These are phyloP conservation scores for Argentina anserina DNA, from an alignment of 306 rosid species.

Conservation along the genomic window DNA sequence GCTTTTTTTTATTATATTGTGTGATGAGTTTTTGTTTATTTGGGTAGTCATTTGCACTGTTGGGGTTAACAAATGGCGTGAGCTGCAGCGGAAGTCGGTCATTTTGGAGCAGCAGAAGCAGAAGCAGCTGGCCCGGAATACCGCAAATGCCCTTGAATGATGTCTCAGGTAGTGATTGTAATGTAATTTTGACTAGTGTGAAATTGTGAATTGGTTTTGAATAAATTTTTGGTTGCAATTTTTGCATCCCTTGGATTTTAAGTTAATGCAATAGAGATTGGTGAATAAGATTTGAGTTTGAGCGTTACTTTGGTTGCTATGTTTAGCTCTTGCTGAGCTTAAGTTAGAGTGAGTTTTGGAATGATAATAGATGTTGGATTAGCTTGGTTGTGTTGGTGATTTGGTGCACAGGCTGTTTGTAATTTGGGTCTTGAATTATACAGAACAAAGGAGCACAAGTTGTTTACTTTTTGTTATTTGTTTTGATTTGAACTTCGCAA, in stretches of 20 bases:
- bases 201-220: not conserved
- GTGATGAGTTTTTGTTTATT: not conserved
- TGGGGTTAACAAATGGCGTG: conserved; percentile 56
- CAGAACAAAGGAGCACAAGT: too few relatives aligned
- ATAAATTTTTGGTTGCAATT: not conserved
- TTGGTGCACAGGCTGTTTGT: not conserved
- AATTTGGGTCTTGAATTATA: not conserved
- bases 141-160: conserved; percentile 31
- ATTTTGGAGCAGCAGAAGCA: conserved; percentile 26
- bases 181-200: not conserved
- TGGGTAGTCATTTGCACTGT: conserved; percentile 42
- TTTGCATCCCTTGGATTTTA: not conserved
- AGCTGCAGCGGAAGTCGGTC: conserved; percentile 43
- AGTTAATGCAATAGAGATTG: not conserved
- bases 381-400: not conserved
- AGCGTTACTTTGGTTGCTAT: not conserved
- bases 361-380: not conserved
- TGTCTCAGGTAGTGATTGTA: conserved; percentile 7
- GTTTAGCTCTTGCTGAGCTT: not conserved
- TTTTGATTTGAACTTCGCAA: not conserved
- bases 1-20: not conserved
- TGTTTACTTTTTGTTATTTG: too few relatives aligned
- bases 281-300: not conserved
- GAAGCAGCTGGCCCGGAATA: conserved; percentile 16
- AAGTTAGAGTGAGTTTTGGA: not conserved